phyloP scores from a whole-genome alignment of 164 flowering plant genomes.

The Houttuynia cordata region DNA sequence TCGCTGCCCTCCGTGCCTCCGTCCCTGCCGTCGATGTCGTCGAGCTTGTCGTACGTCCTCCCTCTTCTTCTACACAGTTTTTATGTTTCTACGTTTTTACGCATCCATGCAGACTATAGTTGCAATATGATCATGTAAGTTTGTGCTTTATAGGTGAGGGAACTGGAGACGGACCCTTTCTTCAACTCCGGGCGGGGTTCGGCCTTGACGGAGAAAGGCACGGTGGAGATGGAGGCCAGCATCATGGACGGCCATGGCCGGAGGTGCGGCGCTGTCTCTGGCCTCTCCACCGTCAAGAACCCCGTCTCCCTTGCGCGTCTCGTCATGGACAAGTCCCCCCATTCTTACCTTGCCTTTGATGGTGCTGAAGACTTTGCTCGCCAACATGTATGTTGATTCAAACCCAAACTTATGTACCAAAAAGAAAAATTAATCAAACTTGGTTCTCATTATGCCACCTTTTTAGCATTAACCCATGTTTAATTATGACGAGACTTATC shows the following conservation, averaged over 20 bases:
- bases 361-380: conserved; percentile 91
- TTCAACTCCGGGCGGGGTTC: conserved; percentile 97
- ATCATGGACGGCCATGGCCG: conserved; percentile 82
- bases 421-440: background rate
- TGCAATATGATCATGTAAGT: no score
- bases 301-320: conserved; percentile 91
- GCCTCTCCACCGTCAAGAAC: conserved; percentile 80
- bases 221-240: conserved; percentile 98
- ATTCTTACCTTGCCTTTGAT: conserved; percentile 80
- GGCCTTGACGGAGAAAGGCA: conserved; percentile 74
- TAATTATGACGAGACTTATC: no score
- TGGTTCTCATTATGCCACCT: no score
- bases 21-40: conserved; percentile 83
- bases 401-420: no score
- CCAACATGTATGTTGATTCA: conserved; percentile 55
- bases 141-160: conserved; percentile 81
- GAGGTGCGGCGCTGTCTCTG: conserved; percentile 92
- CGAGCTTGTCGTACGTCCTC: conserved; percentile 67
- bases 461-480: no score
- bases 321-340: conserved; percentile 97
- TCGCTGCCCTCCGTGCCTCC: conserved; percentile 64
- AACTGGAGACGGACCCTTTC: conserved; percentile 75
- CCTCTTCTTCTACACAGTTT: background rate
- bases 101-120: background rate
- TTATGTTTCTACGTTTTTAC: background rate